phyloP scores from a whole-genome alignment of 2,329 filamentous ascomycete species.

The Ilyonectria mors-panacis region DNA sequence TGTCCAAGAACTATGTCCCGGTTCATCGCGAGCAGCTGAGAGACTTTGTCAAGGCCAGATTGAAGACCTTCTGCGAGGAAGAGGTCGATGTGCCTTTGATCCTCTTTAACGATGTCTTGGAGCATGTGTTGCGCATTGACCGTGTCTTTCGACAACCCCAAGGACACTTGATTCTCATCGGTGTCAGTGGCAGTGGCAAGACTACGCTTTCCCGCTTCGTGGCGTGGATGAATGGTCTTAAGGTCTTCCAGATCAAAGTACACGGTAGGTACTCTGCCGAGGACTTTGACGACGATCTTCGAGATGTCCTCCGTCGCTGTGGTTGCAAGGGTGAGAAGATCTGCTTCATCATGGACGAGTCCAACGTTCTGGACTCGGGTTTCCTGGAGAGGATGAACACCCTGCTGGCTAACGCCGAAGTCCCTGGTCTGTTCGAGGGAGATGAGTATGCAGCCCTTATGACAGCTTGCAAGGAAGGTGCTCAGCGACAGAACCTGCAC shows the following conservation, averaged over 20 bases:
- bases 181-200: slow-evolving; percentile 98
- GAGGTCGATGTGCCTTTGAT: slow-evolving; percentile 99
- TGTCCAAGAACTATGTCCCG: slow-evolving; percentile 98
- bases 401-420: slow-evolving; percentile 97
- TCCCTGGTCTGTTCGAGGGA: slow-evolving; percentile 98
- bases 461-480: slow-evolving; percentile 99
- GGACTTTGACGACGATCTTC: slow-evolving; percentile 97
- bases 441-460: slow-evolving; percentile 98
- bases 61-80: slow-evolving; percentile 99
- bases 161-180: slow-evolving; percentile 97
- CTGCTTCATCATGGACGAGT: slow-evolving; percentile 99
- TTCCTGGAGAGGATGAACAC: slow-evolving; percentile 99
- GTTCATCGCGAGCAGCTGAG: slow-evolving; percentile 95
- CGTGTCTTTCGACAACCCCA: slow-evolving; percentile 98
- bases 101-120: slow-evolving; percentile 98
- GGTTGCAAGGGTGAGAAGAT: slow-evolving; percentile 99
- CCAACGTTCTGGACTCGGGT: slow-evolving; percentile 97
- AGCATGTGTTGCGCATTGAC: slow-evolving; percentile 98
- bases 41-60: slow-evolving; percentile 96
- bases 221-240: slow-evolving; percentile 99
- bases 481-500: slow-evolving; percentile 93
- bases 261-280: slow-evolving; percentile 98
- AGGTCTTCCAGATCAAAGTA: slow-evolving; percentile 99
- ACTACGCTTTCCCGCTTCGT: slow-evolving; percentile 98
- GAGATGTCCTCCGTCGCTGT: slow-evolving; percentile 92